phyloP scores from a whole-genome alignment of 306 rosid genomes.

The Sphenostylis stenocarpa region DNA sequence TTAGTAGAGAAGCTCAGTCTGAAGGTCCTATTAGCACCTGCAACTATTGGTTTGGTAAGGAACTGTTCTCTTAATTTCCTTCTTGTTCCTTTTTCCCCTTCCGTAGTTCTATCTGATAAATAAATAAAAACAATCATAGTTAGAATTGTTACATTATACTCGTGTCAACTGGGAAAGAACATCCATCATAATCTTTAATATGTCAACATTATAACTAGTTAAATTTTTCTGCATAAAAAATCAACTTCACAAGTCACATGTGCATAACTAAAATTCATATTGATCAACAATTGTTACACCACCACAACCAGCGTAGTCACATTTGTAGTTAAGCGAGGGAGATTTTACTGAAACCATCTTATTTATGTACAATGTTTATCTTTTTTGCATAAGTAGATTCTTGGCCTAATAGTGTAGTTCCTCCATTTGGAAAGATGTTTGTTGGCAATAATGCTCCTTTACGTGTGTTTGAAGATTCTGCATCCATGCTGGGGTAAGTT shows the following conservation, averaged over 20 bases:
- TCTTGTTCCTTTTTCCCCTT: background rate
- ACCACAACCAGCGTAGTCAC: background rate
- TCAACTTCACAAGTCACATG: background rate
- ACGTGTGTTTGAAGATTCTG: constrained; percentile 32
- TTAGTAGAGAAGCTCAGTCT: constrained; percentile 22
- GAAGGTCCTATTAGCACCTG: constrained; percentile 30
- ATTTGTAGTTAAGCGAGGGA: no score
- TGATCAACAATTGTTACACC: background rate
- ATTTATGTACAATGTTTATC: background rate
- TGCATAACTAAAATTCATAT: background rate
- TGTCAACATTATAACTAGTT: background rate
- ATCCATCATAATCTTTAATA: background rate
- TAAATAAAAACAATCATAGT: background rate
- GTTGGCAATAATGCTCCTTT: constrained; percentile 38
- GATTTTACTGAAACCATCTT: background rate
- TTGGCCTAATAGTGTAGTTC: constrained; percentile 30
- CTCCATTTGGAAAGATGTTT: constrained; percentile 27
- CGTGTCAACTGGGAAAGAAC: background rate
- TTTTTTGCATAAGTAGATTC: constrained; percentile 22
- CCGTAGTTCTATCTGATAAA: background rate
- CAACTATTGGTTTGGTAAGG: constrained; percentile 23
- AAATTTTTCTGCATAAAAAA: background rate
- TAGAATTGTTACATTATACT: background rate
- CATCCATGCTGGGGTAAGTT: constrained; percentile 42
- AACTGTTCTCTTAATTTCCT: background rate